Conservation (phyloP, 306 rosid species). For the Rubus idaeus region DNA sequence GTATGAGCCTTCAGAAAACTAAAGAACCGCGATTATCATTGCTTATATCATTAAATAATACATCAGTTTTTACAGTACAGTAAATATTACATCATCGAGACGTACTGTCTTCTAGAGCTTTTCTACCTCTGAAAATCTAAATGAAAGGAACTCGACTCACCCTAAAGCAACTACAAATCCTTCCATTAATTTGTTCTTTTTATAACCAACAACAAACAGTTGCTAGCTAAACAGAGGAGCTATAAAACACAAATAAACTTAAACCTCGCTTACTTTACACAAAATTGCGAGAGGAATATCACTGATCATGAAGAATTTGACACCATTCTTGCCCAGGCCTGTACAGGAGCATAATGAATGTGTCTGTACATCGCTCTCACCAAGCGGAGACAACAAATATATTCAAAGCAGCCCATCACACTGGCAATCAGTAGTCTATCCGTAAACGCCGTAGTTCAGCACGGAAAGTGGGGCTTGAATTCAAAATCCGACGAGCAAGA, state of each 20-base stretch:
- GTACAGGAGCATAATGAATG: constrained; percentile 22
- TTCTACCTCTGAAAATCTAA: constrained; percentile 3
- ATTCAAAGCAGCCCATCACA: neutral
- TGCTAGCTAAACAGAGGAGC: constrained; percentile 18
- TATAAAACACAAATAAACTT: constrained; percentile 28
- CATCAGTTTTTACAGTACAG: neutral
- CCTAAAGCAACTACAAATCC: neutral
- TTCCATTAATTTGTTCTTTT: constrained; percentile 1
- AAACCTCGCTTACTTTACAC: constrained; percentile 46
- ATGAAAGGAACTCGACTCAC: neutral
- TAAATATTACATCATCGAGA: constrained; percentile 27
- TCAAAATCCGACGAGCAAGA: constrained; percentile 80
- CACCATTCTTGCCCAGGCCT: constrained; percentile 13
- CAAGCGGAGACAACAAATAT: neutral
- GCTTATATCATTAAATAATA: constrained; percentile 38
- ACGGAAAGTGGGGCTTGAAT: constrained; percentile 66
- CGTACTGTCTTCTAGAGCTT: neutral
- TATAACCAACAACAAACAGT: constrained; percentile 1
- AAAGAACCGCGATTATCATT: constrained; percentile 35
- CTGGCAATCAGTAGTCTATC: constrained; percentile 52
- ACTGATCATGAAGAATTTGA: neutral
- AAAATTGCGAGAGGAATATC: constrained; percentile 36
- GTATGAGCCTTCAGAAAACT: neutral
- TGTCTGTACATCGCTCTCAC: constrained; percentile 23
- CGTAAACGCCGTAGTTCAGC: constrained; percentile 78